Conservation (phyloP, 1,284 basidiomycete species). For the Ustilago nuda region DNA sequence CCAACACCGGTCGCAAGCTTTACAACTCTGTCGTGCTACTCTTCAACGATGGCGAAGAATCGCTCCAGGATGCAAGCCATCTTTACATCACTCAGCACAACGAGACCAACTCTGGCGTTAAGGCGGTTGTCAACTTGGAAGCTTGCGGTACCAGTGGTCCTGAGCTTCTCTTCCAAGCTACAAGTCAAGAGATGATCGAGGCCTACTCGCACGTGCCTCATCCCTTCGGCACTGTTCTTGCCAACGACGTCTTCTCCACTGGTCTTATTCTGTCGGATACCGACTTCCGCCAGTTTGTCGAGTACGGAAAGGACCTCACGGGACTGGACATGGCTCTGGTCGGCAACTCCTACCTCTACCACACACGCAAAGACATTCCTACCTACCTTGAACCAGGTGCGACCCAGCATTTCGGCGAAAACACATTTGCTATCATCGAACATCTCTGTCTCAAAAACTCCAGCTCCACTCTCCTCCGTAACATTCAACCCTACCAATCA, state of each 20-base stretch:
- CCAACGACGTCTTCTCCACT: slow-evolving; percentile 92
- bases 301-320: slow-evolving; percentile 76
- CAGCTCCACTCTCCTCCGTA: slow-evolving; percentile 63
- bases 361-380: slow-evolving; percentile 86
- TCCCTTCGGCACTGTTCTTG: slow-evolving; percentile 89
- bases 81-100: slow-evolving; percentile 69
- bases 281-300: slow-evolving; percentile 81
- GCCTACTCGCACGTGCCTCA: slow-evolving; percentile 88
- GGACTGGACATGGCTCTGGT: slow-evolving; percentile 86
- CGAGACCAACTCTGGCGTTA: slow-evolving; percentile 74
- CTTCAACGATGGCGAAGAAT: slow-evolving; percentile 95
- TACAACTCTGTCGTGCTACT: slow-evolving; percentile 86
- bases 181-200: slow-evolving; percentile 90
- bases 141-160: slow-evolving; percentile 89
- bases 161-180: slow-evolving; percentile 95
- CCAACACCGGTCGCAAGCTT: slow-evolving; percentile 80
- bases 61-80: slow-evolving; percentile 88
- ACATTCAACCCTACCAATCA: slow-evolving; percentile 34
- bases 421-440: slow-evolving; percentile 83
- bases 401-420: slow-evolving; percentile 88
- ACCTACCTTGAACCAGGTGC: slow-evolving; percentile 84
- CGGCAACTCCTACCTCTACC: slow-evolving; percentile 92
- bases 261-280: slow-evolving; percentile 80
- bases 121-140: slow-evolving; percentile 92
- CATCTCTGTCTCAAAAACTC: slow-evolving; percentile 75